These are phyloP conservation scores for Pseudozyma hubeiensis DNA, from an alignment of 1,284 basidiomycete species.

Conservation along the genomic window DNA sequence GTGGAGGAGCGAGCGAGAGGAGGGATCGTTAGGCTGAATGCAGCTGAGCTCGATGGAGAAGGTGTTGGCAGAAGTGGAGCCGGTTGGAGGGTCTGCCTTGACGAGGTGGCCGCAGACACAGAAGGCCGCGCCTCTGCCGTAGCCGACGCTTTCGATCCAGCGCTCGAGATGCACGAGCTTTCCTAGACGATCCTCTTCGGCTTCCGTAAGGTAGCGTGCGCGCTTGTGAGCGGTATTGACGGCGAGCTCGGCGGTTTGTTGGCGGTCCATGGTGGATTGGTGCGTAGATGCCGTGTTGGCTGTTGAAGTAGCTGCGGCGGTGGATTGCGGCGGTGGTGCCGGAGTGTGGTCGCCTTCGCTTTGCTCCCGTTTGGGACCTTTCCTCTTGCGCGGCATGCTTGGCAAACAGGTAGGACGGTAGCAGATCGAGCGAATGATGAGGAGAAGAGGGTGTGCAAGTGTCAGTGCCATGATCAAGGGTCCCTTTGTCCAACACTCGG, in stretches of 20 bases:
- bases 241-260: neutral
- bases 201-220: slow-evolving; percentile 13
- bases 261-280: neutral
- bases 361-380: slow-evolving; percentile 39
- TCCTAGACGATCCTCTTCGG: slow-evolving; percentile 42
- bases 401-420: neutral
- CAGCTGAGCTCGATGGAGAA: slow-evolving; percentile 19
- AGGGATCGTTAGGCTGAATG: slow-evolving; percentile 10
- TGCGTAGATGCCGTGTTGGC: neutral
- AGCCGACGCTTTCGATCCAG: slow-evolving; percentile 31
- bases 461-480: neutral
- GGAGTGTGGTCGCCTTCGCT: slow-evolving; percentile 15
- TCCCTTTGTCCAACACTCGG: slow-evolving; percentile 7
- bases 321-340: neutral
- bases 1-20: neutral
- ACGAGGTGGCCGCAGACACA: slow-evolving; percentile 30
- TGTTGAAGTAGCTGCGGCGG: neutral
- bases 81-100: neutral
- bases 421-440: neutral
- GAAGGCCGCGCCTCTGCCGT: slow-evolving; percentile 48
- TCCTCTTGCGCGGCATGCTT: slow-evolving; percentile 44
- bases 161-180: slow-evolving; percentile 30
- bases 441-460: neutral
- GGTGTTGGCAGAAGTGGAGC: neutral
- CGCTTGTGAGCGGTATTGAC: slow-evolving; percentile 10